Conservation (phyloP, 352 stramenopile species). For the Blastocystis sp. region DNA sequence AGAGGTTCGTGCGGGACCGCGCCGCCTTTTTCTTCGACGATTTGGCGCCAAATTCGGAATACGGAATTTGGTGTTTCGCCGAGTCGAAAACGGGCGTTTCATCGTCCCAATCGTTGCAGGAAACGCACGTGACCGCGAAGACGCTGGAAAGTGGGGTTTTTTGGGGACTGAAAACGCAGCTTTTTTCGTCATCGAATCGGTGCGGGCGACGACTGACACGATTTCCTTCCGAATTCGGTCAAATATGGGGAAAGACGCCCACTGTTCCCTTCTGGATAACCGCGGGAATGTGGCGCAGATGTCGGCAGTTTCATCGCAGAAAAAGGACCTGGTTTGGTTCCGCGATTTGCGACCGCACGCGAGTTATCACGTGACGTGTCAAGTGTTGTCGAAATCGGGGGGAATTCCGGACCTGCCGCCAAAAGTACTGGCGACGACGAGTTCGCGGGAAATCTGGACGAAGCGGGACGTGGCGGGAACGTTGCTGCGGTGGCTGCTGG, state of each 20-base stretch:
- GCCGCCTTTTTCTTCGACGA: constrained; percentile 5
- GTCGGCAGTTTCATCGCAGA: not conserved
- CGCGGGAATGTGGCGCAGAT: not conserved
- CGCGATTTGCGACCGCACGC: not conserved
- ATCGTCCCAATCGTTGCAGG: not conserved
- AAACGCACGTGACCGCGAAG: not conserved
- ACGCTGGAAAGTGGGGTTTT: not conserved
- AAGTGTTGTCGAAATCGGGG: not conserved
- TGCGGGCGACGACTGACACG: not conserved
- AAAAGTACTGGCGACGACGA: not conserved
- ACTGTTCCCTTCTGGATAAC: not conserved
- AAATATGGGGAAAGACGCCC: constrained; percentile 1
- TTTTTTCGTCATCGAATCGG: not conserved
- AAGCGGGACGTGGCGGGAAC: not conserved
- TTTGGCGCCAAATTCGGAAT: not conserved
- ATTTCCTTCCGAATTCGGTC: not conserved
- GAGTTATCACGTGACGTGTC: not conserved
- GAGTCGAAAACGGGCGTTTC: constrained; percentile 8
- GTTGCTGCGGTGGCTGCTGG: not conserved
- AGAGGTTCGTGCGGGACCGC: not conserved
- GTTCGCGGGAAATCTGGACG: not conserved
- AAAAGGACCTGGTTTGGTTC: not conserved
- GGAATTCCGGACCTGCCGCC: not conserved
- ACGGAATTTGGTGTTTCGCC: constrained; percentile 23
- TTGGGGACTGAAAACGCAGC: not conserved